A percentile compares a stretch with the other conserved stretches of the same genome.
These are phyloP conservation scores for Cystobasidium sp. DNA, from an alignment of 1,284 basidiomycete species.

Conservation along the genomic window DNA sequence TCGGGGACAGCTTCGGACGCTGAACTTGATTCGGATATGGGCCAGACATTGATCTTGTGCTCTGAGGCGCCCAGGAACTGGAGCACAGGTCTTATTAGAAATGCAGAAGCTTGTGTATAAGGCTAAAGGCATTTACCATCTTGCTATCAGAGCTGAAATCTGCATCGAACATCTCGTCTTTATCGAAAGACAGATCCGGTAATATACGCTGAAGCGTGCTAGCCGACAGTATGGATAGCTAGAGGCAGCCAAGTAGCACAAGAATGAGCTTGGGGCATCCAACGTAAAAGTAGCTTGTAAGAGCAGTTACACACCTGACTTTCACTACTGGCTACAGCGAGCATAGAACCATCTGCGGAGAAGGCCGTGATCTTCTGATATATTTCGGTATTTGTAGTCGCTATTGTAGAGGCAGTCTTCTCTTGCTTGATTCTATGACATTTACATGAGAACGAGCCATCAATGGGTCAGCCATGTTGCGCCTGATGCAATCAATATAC, in stretches of 20 bases:
- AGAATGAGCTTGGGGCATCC: conserved; percentile 40
- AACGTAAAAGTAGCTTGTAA: background rate
- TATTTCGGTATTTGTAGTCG: conserved; percentile 44
- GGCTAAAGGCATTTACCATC: conserved; percentile 30
- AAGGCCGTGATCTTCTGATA: conserved; percentile 75
- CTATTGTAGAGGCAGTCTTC: conserved; percentile 9
- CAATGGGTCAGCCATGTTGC: background rate
- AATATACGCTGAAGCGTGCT: conserved; percentile 44
- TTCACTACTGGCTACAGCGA: conserved; percentile 68
- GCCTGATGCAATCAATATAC: background rate
- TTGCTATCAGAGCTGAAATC: conserved; percentile 47
- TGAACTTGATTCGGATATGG: background rate
- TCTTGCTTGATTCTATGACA: conserved; percentile 10
- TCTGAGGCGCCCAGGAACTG: conserved; percentile 32
- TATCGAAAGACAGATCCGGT: conserved; percentile 44
- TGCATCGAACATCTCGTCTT: conserved; percentile 51
- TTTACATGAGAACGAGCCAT: background rate
- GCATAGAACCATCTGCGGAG: conserved; percentile 66
- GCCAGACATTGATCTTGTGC: conserved; percentile 43
- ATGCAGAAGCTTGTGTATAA: background rate
- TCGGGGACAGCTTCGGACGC: conserved; percentile 23
- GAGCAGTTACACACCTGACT: conserved; percentile 59
- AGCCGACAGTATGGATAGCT: conserved; percentile 47
- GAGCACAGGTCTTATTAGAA: background rate
- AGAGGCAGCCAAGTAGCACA: conserved; percentile 26